These are phyloP conservation scores for Chionographis japonica DNA, from an alignment of 106 monocot genomes.

Conservation along the genomic window DNA sequence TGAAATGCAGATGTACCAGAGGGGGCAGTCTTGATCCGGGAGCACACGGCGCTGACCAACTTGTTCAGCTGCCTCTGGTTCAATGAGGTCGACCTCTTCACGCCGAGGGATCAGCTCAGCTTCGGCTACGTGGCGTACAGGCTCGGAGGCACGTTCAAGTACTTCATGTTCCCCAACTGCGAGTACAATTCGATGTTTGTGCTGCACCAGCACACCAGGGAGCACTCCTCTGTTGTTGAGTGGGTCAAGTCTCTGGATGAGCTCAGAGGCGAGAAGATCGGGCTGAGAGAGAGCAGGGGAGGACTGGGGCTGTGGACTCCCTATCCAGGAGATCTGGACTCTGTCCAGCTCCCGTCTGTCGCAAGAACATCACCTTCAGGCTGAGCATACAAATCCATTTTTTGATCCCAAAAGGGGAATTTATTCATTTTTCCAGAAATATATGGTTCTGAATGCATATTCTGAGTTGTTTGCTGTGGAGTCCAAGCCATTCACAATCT, in stretches of 20 bases:
- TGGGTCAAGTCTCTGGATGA: conserved; percentile 89
- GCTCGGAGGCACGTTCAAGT: conserved; percentile 61
- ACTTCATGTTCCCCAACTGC: conserved; percentile 96
- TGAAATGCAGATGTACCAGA: conserved; percentile 89
- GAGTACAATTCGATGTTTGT: conserved; percentile 93
- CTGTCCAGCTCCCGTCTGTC: conserved; percentile 65
- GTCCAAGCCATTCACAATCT: no score
- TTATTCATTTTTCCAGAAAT: no score
- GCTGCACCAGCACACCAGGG: conserved; percentile 75
- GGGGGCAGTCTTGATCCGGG: conserved; percentile 84
- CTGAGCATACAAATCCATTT: conserved; percentile 8
- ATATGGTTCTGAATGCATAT: no score
- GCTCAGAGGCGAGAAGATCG: conserved; percentile 41
- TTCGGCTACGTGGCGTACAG: conserved; percentile 84
- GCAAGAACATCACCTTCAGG: conserved; percentile 68
- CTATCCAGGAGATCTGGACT: conserved; percentile 70
- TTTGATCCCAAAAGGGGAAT: no score
- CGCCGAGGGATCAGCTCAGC: conserved; percentile 91
- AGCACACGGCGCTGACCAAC: conserved; percentile 84
- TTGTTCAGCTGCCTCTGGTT: conserved; percentile 98
- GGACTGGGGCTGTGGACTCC: conserved; percentile 87
- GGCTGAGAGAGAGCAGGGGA: conserved; percentile 73
- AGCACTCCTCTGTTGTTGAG: conserved; percentile 85
- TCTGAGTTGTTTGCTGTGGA: no score
- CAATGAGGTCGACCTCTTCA: conserved; percentile 97